Conservation (phyloP, 2,329 filamentous ascomycete genomes). For the Colletotrichum destructivum region DNA sequence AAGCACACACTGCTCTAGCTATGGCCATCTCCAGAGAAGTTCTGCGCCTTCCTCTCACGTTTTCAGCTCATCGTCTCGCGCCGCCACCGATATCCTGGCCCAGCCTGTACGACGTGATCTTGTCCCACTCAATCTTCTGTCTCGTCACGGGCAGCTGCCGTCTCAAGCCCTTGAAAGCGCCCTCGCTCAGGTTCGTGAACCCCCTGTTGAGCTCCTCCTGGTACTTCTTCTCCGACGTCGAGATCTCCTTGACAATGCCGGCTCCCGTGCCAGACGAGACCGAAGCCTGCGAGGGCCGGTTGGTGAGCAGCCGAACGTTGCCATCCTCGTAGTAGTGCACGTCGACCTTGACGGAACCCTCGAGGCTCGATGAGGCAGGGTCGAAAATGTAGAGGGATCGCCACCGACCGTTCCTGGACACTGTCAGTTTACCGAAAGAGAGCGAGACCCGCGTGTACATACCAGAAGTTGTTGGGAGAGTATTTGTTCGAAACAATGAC, state of each 20-base stretch:
- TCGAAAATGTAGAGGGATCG: conserved; percentile 88
- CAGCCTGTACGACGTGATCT: conserved; percentile 92
- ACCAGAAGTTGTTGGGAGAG: conserved; percentile 98
- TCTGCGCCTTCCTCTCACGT: no score
- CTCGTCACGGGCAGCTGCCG: conserved; percentile 95
- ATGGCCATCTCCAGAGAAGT: not conserved
- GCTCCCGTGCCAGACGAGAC: conserved; percentile 75
- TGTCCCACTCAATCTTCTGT: conserved; percentile 99
- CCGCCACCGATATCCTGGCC: conserved; percentile 84
- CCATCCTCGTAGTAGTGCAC: conserved; percentile 99
- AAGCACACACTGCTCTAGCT: conserved; percentile 6
- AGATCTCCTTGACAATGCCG: conserved; percentile 84
- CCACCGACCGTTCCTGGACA: conserved; percentile 91
- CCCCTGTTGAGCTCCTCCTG: conserved; percentile 96
- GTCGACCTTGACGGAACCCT: conserved; percentile 90
- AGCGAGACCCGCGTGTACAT: conserved; percentile 44
- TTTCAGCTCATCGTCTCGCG: conserved; percentile 61
- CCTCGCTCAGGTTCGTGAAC: conserved; percentile 90
- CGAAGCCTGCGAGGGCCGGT: conserved; percentile 78
- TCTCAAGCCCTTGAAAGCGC: conserved; percentile 92
- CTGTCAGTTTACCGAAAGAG: conserved; percentile 42
- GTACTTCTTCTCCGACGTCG: conserved; percentile 87
- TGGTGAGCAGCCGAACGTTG: conserved; percentile 94
- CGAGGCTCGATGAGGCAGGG: conserved; percentile 76
- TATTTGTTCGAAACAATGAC: conserved; percentile 96